Base-by-base conservation (phyloP, 1,284 basidiomycete species). In the Amylostereum areolatum region DNA sequence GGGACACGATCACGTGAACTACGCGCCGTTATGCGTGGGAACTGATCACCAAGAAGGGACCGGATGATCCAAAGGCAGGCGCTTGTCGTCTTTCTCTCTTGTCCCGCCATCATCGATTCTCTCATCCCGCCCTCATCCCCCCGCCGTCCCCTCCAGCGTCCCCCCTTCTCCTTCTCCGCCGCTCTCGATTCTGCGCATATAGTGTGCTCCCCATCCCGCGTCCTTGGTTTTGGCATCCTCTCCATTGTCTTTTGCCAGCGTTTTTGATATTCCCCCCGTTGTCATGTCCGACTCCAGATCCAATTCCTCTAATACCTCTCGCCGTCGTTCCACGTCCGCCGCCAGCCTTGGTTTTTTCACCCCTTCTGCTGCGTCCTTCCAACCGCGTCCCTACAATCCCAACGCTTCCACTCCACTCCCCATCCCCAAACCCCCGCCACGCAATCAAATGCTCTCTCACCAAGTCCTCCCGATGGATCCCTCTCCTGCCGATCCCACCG, bases 391-490 rank as follows among this genome's bases (percentile, higher is more conserved):
- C 10, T 85, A 83, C 59, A 61, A 69, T 24, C 77, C 78, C 35
- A 61, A 69, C 51, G 52, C 52, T 18, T 50, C 55, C 9, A 39
- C 60, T 48, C 52, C 46, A 18, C 56, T 48, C 32, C 57, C 59
- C 25, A 51, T 62, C 39, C 63, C 64, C 46, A 55, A 52, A 45
- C 63, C 66, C 33, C 55, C 62, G 36, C 50, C 56, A 29, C 56
- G 55, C 48, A 58, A 69, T 73, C 51, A 66, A 68, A 10, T 61
- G 72, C 11, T 73, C 75, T 36, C 67, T 74, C 18, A 77, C 6
- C 73, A 77, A 30, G 66, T 76, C 4, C 73, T 74, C 12, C 73
- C 78, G 49, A 78, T 83, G 71, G 87, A 90, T 58, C 85, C 85
- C 1, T 72, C 74, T 6, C 73, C 72, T 5, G 70, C 71, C 28